Percentiles rank a stretch among this genome's conserved stretches.
Conservation (phyloP, 2,329 filamentous ascomycete species). For the Ambrosiella cleistominuta region DNA sequence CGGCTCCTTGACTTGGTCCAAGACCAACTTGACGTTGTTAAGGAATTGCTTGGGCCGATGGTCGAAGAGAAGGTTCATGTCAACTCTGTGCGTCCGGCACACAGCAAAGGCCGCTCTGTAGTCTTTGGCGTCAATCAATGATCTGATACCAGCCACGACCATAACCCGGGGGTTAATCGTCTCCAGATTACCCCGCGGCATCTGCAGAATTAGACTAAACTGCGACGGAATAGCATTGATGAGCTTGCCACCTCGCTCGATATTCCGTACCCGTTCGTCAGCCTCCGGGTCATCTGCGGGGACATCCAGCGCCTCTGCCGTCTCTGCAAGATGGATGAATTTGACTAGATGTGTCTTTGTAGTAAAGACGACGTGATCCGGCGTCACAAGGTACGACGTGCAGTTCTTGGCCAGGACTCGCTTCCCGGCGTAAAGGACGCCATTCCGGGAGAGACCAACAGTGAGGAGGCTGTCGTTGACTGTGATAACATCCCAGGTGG, state of each 20-base stretch:
- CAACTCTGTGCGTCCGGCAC: slow-evolving; percentile 82
- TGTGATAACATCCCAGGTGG: slow-evolving; percentile 28
- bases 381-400: slow-evolving; percentile 74
- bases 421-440: slow-evolving; percentile 62
- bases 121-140: slow-evolving; percentile 60
- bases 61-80: slow-evolving; percentile 95
- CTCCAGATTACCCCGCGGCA: slow-evolving; percentile 89
- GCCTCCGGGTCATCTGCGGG: slow-evolving; percentile 77
- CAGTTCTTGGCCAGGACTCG: slow-evolving; percentile 65
- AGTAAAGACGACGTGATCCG: slow-evolving; percentile 73
- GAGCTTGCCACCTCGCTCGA: slow-evolving; percentile 75
- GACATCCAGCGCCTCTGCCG: slow-evolving; percentile 53
- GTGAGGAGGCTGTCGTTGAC: slow-evolving; percentile 26
- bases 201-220: slow-evolving; percentile 76
- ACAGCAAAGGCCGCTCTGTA: slow-evolving; percentile 73
- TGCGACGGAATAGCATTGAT: slow-evolving; percentile 79
- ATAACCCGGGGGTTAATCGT: slow-evolving; percentile 87
- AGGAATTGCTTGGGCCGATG: slow-evolving; percentile 80
- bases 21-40: slow-evolving; percentile 53
- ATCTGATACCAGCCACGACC: slow-evolving; percentile 76
- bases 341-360: slow-evolving; percentile 87
- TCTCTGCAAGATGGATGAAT: slow-evolving; percentile 63
- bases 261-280: slow-evolving; percentile 79
- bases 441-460: slow-evolving; percentile 55
- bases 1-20: slow-evolving; percentile 67